These are phyloP conservation scores for Hortiboletus campestris DNA, from an alignment of 768 basidiomycete genomes.

Conservation along the genomic window DNA sequence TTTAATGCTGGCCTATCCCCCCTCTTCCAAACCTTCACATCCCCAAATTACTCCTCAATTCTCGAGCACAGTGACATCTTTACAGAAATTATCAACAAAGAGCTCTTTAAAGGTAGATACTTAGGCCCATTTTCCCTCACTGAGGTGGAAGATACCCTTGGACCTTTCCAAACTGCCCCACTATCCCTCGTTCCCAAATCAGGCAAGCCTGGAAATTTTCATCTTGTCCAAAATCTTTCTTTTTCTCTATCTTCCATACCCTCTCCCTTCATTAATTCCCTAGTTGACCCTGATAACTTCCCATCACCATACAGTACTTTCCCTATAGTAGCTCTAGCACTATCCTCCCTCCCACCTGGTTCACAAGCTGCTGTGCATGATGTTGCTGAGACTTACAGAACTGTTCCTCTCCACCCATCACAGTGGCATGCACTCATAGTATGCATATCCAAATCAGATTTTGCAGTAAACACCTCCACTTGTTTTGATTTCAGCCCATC, in stretches of 20 bases:
- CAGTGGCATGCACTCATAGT: slow-evolving; percentile 40
- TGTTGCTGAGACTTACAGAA: background rate
- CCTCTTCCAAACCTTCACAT: background rate
- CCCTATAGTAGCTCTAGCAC: background rate
- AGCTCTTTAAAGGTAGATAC: too few species aligned
- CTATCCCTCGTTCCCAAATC: background rate
- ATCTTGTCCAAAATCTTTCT: background rate
- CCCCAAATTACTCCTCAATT: background rate
- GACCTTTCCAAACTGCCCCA: background rate
- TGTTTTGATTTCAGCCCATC: slow-evolving; percentile 25
- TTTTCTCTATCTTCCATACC: background rate
- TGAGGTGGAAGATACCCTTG: too few species aligned
- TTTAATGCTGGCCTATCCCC: background rate
- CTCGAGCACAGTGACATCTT: too few species aligned
- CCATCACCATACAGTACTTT: background rate
- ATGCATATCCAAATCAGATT: background rate
- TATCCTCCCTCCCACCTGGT: background rate
- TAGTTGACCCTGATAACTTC: too few species aligned
- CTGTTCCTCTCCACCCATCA: slow-evolving; percentile 24
- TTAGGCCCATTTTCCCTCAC: too few species aligned
- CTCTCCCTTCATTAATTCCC: too few species aligned
- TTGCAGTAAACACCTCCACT: slow-evolving; percentile 6
- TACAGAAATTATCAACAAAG: too few species aligned
- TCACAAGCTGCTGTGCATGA: background rate
- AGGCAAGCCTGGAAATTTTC: background rate